A percentile compares a stretch with the other conserved stretches of the same genome.
phyloP scores from a whole-genome alignment of 257 asterid species.

The Solanum microdontum region DNA sequence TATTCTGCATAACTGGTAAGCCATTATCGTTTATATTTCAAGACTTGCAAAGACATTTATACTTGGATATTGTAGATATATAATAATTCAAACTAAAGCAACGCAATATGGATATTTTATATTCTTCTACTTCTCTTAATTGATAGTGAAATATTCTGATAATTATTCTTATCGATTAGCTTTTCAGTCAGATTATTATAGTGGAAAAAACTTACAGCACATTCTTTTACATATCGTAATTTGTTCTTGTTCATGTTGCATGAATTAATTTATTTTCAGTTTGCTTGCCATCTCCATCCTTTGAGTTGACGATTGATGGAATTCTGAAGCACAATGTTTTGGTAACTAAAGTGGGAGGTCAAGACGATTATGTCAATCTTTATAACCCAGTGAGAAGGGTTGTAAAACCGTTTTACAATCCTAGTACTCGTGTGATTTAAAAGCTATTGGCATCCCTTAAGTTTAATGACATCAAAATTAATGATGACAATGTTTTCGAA shows the following conservation, averaged over 20 bases:
- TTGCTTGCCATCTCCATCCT: neutral
- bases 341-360: neutral
- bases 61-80: neutral
- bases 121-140: neutral
- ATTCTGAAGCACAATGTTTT: neutral
- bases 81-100: neutral
- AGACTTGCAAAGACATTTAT: neutral
- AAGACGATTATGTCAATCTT: neutral
- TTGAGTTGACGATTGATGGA: neutral
- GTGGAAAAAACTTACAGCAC: neutral
- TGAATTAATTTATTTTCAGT: neutral
- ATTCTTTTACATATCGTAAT: neutral
- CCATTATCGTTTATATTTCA: neutral
- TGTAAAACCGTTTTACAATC: neutral
- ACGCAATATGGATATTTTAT: neutral
- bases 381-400: neutral
- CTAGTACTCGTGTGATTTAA: neutral
- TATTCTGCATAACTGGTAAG: constrained; percentile 74
- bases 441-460: neutral
- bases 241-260: neutral
- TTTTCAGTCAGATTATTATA: neutral
- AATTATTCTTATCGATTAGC: neutral
- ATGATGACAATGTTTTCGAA: neutral
- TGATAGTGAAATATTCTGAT: neutral
- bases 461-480: neutral